phyloP scores from a whole-genome alignment of 2,329 filamentous ascomycete genomes.

The Penicillium corylophilum region DNA sequence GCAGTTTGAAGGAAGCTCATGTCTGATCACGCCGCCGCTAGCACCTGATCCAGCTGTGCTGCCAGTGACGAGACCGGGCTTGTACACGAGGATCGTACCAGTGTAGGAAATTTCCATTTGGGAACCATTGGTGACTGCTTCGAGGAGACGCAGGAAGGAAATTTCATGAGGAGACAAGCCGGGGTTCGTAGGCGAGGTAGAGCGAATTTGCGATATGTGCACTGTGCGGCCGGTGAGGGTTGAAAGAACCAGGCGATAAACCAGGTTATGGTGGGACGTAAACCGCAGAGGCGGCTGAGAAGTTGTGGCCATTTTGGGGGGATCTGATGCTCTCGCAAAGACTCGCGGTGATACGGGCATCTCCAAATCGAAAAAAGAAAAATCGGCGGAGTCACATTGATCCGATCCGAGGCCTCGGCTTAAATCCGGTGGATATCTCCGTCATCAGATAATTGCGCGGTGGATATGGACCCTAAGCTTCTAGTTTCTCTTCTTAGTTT shows the following conservation, averaged over 20 bases:
- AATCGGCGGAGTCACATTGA: conserved; percentile 28
- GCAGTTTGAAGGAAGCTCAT: conserved; percentile 75
- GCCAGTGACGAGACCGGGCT: conserved; percentile 88
- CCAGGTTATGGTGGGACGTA: conserved; percentile 78
- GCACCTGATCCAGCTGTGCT: conserved; percentile 74
- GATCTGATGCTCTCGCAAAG: conserved; percentile 6
- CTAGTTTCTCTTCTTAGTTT: background rate
- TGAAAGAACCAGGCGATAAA: conserved; percentile 80
- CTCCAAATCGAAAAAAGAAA: conserved; percentile 30
- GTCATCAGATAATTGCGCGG: conserved; percentile 11
- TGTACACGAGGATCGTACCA: conserved; percentile 88
- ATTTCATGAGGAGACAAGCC: conserved; percentile 91
- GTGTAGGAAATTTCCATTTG: conserved; percentile 95
- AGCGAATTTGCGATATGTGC: conserved; percentile 91
- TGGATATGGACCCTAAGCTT: background rate
- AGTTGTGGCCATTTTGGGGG: conserved; percentile 40
- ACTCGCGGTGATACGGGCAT: conserved; percentile 16
- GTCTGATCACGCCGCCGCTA: conserved; percentile 70
- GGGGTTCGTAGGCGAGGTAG: conserved; percentile 78
- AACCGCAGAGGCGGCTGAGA: conserved; percentile 64
- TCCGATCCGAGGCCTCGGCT: conserved; percentile 27
- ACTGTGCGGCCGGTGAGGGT: conserved; percentile 87
- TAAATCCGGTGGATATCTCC: conserved; percentile 32
- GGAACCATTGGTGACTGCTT: conserved; percentile 91
- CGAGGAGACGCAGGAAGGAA: conserved; percentile 91